Evolutionary conservation across 2,329 filamentous ascomycete genomes (phyloP), one percentile per base, ranked within the genome.

Genomic region (Fusarium liriodendri): DNA sequence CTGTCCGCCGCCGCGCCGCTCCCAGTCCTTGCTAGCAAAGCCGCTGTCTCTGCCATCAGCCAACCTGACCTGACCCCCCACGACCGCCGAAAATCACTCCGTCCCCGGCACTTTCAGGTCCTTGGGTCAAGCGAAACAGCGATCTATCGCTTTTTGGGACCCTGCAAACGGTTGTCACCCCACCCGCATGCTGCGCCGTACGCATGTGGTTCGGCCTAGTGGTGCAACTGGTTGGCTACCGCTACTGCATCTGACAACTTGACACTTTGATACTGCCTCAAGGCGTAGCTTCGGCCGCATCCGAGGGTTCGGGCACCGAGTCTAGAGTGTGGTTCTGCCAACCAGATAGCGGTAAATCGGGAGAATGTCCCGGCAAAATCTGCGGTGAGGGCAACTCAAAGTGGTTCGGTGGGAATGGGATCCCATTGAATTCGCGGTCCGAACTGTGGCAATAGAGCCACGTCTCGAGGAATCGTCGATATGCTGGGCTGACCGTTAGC

Each of bases 381-480:
- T 87, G 83, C 16, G 85, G 85, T 42, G 86, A 86, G 6, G 85
- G 84, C 11, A 88, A 77, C 76, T 88, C 86, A 64, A 86, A 82
- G 57, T 83, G 84, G 73, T 85, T 83, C 7, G 81, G 80, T 5
- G 86, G 85, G 63, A 87, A 86, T 1, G 85, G 81, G 29, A 86
- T 82, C 9, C 84, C 84, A 27, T 83, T 80, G 65, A 87, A 87
- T 62, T 86, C 84, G 64, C 82, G 82, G 69, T 88, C 87, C 13
- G 83, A 83, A 70, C 79, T 83, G 66, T 88, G 86, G 47, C 85
- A 86, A 66, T 83, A 77, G 27, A 82, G 73, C 87, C 87, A 88
- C 55, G 80, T 83, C 18, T 85, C 82, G 18, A 88, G 78, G 64
- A 88, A 88, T 50, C 85, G 81, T 37, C 78, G 81, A 66, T 86